Conservation (phyloP, 352 stramenopile species). For the Thraustochytrium striatum region DNA sequence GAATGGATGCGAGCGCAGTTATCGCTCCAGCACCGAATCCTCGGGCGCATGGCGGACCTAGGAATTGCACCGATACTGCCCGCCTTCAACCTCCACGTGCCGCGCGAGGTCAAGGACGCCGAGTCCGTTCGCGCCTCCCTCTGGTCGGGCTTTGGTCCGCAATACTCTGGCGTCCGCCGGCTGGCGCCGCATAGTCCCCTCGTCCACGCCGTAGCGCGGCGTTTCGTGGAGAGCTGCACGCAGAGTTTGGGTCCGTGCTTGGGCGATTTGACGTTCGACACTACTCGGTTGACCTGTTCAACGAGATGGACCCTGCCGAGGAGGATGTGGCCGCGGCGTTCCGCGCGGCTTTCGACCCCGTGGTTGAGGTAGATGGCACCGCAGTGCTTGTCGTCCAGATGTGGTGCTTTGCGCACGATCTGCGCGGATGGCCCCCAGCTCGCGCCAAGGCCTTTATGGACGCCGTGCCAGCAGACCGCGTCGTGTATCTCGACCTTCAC, state of each 20-base stretch:
- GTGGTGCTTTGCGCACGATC: constrained; percentile 52
- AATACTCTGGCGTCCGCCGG: constrained; percentile 66
- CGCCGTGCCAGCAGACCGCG: constrained; percentile 49
- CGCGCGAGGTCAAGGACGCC: constrained; percentile 63
- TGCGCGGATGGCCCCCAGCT: constrained; percentile 32
- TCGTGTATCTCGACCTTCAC: constrained; percentile 56
- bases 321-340: constrained; percentile 22
- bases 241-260: neutral
- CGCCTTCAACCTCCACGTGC: constrained; percentile 76
- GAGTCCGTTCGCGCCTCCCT: neutral
- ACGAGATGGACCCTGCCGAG: constrained; percentile 52
- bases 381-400: constrained; percentile 55
- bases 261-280: neutral
- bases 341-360: constrained; percentile 48
- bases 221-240: constrained; percentile 36
- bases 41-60: constrained; percentile 73
- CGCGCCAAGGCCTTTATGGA: constrained; percentile 53
- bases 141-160: constrained; percentile 52
- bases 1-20: constrained; percentile 68
- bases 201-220: constrained; percentile 4
- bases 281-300: constrained; percentile 53
- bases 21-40: constrained; percentile 65
- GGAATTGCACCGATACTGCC: constrained; percentile 82
- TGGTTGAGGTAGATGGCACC: constrained; percentile 52
- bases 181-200: constrained; percentile 46